Conservation (phyloP, 176 grass and related monocot species). For the Cenchrus americanus region DNA sequence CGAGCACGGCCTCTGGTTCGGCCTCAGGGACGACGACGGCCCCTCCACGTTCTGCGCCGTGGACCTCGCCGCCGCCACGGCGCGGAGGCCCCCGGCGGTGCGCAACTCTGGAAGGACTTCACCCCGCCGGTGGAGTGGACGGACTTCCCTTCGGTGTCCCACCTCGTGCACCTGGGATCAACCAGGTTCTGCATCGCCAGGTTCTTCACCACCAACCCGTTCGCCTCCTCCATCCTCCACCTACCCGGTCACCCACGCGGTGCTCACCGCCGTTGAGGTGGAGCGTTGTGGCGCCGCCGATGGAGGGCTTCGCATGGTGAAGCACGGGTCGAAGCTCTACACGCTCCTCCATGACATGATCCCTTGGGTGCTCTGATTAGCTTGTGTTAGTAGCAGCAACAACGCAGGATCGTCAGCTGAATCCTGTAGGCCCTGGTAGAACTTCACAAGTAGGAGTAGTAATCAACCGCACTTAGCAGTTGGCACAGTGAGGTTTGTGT, state of each 20-base stretch:
- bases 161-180: too few relatives aligned
- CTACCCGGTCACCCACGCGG: background rate
- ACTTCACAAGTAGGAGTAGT: background rate
- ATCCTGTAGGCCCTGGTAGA: background rate
- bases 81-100: background rate
- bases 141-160: too few relatives aligned
- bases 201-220: background rate
- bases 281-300: background rate
- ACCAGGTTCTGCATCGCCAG: background rate
- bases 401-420: background rate
- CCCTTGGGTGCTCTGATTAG: background rate
- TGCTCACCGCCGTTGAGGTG: slow-evolving; percentile 11
- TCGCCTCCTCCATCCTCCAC: background rate
- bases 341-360: background rate
- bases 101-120: background rate
- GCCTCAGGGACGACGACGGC: background rate
- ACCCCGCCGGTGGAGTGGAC: background rate
- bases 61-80: background rate
- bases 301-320: background rate
- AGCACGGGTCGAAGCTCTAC: slow-evolving; percentile 14
- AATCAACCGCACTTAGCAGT: background rate
- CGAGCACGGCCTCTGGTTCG: background rate
- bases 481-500: background rate
- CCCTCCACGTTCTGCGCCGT: background rate
- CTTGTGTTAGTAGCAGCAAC: background rate